A percentile compares a stretch with the other conserved stretches of the same genome.
phyloP scores from a whole-genome alignment of 176 grass and related monocot genomes.

The Eremochloa ophiuroides region DNA sequence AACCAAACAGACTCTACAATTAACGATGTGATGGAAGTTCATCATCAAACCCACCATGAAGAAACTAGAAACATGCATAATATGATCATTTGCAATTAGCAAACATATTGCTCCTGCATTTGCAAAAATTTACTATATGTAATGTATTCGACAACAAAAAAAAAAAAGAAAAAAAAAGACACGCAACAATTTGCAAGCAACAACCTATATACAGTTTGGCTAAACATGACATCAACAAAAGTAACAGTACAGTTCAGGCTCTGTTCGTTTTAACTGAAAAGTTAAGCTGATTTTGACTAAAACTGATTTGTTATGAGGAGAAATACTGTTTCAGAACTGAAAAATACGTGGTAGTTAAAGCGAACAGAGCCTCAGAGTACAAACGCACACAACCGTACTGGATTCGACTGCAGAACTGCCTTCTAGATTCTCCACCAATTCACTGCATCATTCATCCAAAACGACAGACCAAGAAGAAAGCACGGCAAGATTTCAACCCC shows the following conservation, averaged over 20 bases:
- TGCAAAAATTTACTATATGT: neutral
- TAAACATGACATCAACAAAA: neutral
- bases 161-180: no score
- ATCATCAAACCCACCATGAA: neutral
- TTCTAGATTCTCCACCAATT: slow-evolving; percentile 2
- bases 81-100: neutral
- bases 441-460: slow-evolving; percentile 20
- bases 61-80: neutral
- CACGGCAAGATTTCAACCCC: slow-evolving; percentile 2
- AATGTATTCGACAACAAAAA: neutral
- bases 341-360: no score
- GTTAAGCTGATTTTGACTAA: no score
- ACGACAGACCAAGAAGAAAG: slow-evolving; percentile 9
- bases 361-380: no score
- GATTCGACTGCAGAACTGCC: neutral
- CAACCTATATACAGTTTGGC: slow-evolving; percentile 31
- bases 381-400: slow-evolving; percentile 1
- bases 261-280: no score
- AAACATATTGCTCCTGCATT: neutral
- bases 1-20: no score
- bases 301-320: no score
- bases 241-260: slow-evolving; percentile 11
- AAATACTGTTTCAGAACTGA: no score
- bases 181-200: neutral
- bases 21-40: neutral